Percentiles rank a stretch among this genome's conserved stretches.
Conservation (phyloP, 2,329 filamentous ascomycete genomes). For the Tolypocladium ophioglossoides region DNA sequence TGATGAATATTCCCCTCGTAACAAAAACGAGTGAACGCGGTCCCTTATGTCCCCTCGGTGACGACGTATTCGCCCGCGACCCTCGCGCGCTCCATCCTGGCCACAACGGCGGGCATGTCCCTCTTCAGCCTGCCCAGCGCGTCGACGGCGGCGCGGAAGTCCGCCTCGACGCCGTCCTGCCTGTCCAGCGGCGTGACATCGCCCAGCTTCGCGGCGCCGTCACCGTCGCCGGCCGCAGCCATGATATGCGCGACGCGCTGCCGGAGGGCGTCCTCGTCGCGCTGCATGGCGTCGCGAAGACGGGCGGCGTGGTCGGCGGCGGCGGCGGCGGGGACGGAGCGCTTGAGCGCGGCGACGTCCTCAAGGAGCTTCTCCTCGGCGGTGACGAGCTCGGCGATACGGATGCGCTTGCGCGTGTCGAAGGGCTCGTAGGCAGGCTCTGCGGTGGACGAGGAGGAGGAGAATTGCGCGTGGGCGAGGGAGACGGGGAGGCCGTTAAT, state of each 20-base stretch:
- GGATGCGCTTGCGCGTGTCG: constrained; percentile 46
- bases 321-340: constrained; percentile 34
- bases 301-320: constrained; percentile 32
- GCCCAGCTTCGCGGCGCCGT: constrained; percentile 14
- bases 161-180: constrained; percentile 30
- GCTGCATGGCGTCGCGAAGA: constrained; percentile 26
- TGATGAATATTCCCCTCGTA: background rate
- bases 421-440: constrained; percentile 44
- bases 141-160: constrained; percentile 36
- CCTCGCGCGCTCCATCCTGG: constrained; percentile 54
- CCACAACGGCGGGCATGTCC: constrained; percentile 51
- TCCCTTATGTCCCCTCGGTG: constrained; percentile 15
- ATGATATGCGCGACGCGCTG: constrained; percentile 11
- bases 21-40: background rate
- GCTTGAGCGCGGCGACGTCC: constrained; percentile 51
- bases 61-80: constrained; percentile 49
- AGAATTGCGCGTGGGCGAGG: constrained; percentile 9
- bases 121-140: constrained; percentile 43
- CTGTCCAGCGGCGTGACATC: constrained; percentile 28
- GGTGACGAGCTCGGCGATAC: constrained; percentile 48
- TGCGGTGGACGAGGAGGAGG: background rate
- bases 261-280: constrained; percentile 36
- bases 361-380: constrained; percentile 55
- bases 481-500: constrained; percentile 51
- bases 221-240: constrained; percentile 10